Conservation (phyloP, 2,329 filamentous ascomycete genomes). For the Hortaea sp. region DNA sequence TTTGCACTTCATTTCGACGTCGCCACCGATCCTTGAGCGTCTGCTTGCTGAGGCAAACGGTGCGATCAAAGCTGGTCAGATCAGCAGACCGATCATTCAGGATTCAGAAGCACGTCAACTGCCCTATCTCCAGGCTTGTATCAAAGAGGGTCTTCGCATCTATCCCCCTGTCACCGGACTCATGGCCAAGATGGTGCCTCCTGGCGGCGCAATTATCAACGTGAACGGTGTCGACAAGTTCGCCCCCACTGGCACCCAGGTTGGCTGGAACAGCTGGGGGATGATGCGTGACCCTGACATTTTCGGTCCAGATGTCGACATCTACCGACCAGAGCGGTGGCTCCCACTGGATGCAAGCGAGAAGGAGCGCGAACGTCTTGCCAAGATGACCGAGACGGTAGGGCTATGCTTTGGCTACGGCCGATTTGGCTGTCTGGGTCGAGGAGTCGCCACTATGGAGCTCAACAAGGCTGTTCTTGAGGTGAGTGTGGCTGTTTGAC, state of each 20-base stretch:
- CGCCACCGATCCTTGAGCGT: slow-evolving; percentile 35
- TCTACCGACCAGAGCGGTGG: slow-evolving; percentile 31
- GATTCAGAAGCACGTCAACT: slow-evolving; percentile 34
- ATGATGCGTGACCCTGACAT: slow-evolving; percentile 27
- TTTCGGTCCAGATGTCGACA: slow-evolving; percentile 28
- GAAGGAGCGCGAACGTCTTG: slow-evolving; percentile 18
- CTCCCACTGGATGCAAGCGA: slow-evolving; percentile 19
- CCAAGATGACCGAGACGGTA: slow-evolving; percentile 27
- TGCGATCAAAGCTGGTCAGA: slow-evolving; percentile 28
- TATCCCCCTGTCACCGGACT: slow-evolving; percentile 34
- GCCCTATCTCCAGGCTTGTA: slow-evolving; percentile 37
- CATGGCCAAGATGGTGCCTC: slow-evolving; percentile 27
- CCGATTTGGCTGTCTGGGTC: slow-evolving; percentile 27
- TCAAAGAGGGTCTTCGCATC: slow-evolving; percentile 38
- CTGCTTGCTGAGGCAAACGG: slow-evolving; percentile 39
- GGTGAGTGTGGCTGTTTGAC: slow-evolving; percentile 13
- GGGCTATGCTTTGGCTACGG: slow-evolving; percentile 27
- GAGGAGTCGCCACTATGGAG: slow-evolving; percentile 30
- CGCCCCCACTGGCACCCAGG: slow-evolving; percentile 26
- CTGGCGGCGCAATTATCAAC: slow-evolving; percentile 24
- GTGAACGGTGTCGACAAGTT: slow-evolving; percentile 27
- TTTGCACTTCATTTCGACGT: slow-evolving; percentile 44
- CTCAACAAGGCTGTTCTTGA: slow-evolving; percentile 30
- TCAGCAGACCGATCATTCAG: slow-evolving; percentile 38
- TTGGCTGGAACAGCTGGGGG: slow-evolving; percentile 31